Evolutionary conservation across 2,329 filamentous ascomycete genomes (phyloP).

Genomic region (Fusarium buharicum): DNA sequence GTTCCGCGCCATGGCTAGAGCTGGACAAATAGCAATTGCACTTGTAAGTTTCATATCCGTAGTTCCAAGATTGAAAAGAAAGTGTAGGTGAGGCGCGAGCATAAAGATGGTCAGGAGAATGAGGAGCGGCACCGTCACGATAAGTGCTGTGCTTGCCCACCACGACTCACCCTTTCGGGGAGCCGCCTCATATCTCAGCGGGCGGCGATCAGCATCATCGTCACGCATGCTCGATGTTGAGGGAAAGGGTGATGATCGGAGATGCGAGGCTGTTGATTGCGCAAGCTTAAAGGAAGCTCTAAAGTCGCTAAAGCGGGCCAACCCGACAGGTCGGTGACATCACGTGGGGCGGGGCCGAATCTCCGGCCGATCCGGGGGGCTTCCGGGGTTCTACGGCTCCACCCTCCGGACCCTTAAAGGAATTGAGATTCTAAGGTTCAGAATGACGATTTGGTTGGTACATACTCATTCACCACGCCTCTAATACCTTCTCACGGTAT

Average conservation of each 20-base stretch:
- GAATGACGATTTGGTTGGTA: neutral
- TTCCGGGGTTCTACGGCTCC: neutral
- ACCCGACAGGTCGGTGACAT: conserved; percentile 21
- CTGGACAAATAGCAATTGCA: conserved; percentile 32
- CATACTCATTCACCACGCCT: too few species aligned
- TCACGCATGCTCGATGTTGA: conserved; percentile 15
- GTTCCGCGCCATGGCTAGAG: conserved; percentile 44
- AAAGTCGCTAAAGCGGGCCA: conserved; percentile 13
- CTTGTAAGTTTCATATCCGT: conserved; percentile 34
- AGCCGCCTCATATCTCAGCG: neutral
- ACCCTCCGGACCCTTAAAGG: conserved; percentile 11
- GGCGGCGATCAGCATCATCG: neutral
- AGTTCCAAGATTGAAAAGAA: conserved; percentile 11
- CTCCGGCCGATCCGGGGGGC: conserved; percentile 9
- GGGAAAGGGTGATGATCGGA: neutral
- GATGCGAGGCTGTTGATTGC: neutral
- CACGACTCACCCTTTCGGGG: conserved; percentile 1
- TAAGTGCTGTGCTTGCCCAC: conserved; percentile 29
- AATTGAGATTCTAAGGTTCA: neutral
- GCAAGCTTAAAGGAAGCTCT: neutral
- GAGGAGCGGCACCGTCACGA: conserved; percentile 31
- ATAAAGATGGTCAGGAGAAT: conserved; percentile 32
- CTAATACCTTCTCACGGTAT: too few species aligned
- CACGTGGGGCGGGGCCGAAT: conserved; percentile 29
- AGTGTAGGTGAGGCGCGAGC: conserved; percentile 24